Percentiles rank a stretch among this genome's conserved stretches.
Conservation (phyloP, 352 stramenopile genomes). For the Pythium chondricola region DNA sequence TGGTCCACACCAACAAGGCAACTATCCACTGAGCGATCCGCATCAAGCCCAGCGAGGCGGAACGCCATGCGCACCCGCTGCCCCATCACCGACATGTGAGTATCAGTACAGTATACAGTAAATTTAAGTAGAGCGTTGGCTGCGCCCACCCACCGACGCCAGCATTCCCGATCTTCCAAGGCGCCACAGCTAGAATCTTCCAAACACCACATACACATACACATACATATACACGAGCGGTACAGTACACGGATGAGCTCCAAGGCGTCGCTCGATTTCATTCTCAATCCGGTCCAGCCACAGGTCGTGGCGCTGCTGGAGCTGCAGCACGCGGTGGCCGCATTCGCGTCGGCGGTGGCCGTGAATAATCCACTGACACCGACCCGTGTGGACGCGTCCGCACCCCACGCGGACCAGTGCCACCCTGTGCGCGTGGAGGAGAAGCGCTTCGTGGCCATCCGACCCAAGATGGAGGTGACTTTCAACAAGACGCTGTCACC, state of each 20-base stretch:
- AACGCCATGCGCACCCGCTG: too few relatives aligned
- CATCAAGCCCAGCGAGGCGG: not conserved
- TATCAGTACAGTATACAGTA: too few relatives aligned
- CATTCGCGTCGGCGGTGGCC: not conserved
- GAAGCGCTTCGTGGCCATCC: constrained; percentile 18
- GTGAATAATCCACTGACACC: not conserved
- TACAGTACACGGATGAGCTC: constrained; percentile 3
- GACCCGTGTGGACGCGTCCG: not conserved
- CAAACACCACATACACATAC: too few relatives aligned
- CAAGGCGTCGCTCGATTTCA: constrained; percentile 18
- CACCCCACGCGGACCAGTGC: not conserved
- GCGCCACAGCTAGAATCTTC: too few relatives aligned
- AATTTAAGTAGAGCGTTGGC: too few relatives aligned
- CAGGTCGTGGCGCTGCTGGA: constrained; percentile 8
- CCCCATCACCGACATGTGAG: too few relatives aligned
- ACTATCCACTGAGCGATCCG: not conserved
- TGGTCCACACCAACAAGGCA: not conserved
- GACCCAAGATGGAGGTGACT: constrained; percentile 1
- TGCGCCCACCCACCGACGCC: too few relatives aligned
- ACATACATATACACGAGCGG: too few relatives aligned
- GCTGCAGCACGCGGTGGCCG: constrained; percentile 8
- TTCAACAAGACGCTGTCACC: not conserved
- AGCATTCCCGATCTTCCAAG: too few relatives aligned
- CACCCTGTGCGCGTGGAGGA: constrained; percentile 3
- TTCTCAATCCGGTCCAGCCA: constrained; percentile 12